Percentiles rank a stretch among this genome's conserved stretches.
These are phyloP conservation scores for Metschnikowia noctiluminum DNA, from an alignment of 805 yeast genomes.

Conservation along the genomic window DNA sequence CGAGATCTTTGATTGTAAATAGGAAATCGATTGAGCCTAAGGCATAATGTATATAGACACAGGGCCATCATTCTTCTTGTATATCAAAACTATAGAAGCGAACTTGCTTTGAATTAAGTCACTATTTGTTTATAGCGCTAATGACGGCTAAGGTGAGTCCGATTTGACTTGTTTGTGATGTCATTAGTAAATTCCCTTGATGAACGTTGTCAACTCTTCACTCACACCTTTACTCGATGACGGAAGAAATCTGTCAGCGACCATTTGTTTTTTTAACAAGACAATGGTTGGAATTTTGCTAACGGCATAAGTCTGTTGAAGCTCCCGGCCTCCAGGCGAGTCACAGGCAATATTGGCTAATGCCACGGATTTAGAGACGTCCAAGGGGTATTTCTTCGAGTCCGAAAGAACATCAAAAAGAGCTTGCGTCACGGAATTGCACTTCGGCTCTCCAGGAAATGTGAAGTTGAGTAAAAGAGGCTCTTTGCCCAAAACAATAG, in stretches of 20 bases:
- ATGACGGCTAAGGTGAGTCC: too few relatives aligned
- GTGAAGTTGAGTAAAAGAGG: conserved; percentile 76
- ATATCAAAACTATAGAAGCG: too few relatives aligned
- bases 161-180: too few relatives aligned
- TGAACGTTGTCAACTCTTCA: conserved; percentile 33
- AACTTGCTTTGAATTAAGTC: too few relatives aligned
- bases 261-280: conserved; percentile 62
- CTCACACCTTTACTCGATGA: conserved; percentile 18
- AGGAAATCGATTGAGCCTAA: background rate
- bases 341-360: conserved; percentile 74
- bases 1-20: too few relatives aligned
- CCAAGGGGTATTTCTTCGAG: conserved; percentile 24
- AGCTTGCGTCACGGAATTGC: conserved; percentile 60
- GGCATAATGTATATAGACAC: background rate
- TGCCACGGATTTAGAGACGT: conserved; percentile 44
- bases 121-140: too few relatives aligned
- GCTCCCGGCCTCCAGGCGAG: conserved; percentile 56
- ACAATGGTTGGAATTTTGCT: conserved; percentile 63
- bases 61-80: too few relatives aligned
- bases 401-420: conserved; percentile 42
- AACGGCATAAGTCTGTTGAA: conserved; percentile 54
- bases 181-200: conserved; percentile 21
- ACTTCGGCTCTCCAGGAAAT: conserved; percentile 56
- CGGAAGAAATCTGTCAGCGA: conserved; percentile 33
- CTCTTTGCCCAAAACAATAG: conserved; percentile 46